phyloP scores from a whole-genome alignment of 129 eudicot species.

The Saposhnikovia divaricata region DNA sequence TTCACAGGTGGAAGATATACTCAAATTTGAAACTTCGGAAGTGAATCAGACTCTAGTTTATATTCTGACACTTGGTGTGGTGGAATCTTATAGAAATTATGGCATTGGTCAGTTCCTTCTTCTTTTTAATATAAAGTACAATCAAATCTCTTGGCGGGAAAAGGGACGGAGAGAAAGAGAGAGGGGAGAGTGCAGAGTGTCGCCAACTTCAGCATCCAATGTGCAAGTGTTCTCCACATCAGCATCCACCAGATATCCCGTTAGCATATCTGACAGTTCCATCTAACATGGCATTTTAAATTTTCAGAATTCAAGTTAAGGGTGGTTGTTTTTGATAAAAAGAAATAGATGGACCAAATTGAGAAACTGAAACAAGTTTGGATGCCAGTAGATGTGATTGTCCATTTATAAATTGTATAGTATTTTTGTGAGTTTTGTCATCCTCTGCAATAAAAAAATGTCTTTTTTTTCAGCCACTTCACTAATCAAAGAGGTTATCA shows the following conservation, averaged over 20 bases:
- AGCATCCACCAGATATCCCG: neutral
- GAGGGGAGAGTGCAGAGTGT: neutral
- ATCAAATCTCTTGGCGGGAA: neutral
- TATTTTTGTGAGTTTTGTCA: neutral
- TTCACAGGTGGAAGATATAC: conserved; percentile 61
- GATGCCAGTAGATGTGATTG: conserved; percentile 1
- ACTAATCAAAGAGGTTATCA: conserved; percentile 67
- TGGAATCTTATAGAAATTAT: conserved; percentile 67
- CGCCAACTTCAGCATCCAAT: neutral
- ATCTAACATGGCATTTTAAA: neutral
- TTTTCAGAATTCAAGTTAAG: neutral
- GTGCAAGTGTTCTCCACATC: neutral
- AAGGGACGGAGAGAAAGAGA: neutral
- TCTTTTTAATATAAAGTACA: neutral
- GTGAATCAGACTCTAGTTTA: conserved; percentile 68
- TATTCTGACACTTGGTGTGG: conserved; percentile 86
- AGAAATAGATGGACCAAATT: neutral
- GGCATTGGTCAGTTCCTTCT: conserved; percentile 51
- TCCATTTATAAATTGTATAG: neutral
- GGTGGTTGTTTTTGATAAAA: neutral
- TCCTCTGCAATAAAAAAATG: neutral
- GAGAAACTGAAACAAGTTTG: neutral
- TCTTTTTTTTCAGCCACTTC: conserved; percentile 62
- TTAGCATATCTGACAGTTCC: neutral
- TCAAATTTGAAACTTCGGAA: conserved; percentile 59